phyloP scores from a whole-genome alignment of 2,329 filamentous ascomycete genomes.

The Alternaria dauci region DNA sequence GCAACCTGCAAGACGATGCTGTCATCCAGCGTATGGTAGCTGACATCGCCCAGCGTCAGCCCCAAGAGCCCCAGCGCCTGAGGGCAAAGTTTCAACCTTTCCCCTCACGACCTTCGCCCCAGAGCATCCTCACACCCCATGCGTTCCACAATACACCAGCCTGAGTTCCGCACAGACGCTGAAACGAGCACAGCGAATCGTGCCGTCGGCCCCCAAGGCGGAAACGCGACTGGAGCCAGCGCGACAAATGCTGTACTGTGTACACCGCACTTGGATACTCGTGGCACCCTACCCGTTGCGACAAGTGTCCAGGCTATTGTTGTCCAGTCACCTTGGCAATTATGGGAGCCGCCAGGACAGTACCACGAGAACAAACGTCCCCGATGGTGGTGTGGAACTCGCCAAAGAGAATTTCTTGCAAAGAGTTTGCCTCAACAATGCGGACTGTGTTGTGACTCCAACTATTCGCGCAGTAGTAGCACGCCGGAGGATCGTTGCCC shows the following conservation, averaged over 20 bases:
- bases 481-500: neutral
- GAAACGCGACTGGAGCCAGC: conserved; percentile 31
- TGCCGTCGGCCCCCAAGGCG: conserved; percentile 16
- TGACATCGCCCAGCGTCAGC: neutral
- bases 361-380: neutral
- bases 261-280: conserved; percentile 3
- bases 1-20: conserved; percentile 6
- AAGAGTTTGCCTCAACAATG: conserved; percentile 17
- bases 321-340: conserved; percentile 24
- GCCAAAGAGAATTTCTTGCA: conserved; percentile 8
- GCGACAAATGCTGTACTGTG: neutral
- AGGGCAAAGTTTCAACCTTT: conserved; percentile 6
- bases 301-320: conserved; percentile 16
- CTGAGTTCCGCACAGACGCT: conserved; percentile 23
- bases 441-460: conserved; percentile 1
- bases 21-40: neutral
- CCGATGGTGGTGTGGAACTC: conserved; percentile 1
- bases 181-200: conserved; percentile 36
- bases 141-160: conserved; percentile 25
- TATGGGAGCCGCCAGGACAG: conserved; percentile 15
- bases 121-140: conserved; percentile 25
- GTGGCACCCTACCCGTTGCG: conserved; percentile 14
- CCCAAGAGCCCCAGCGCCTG: neutral
- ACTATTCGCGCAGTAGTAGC: neutral
- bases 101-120: neutral